Evolutionary conservation across 805 yeast genomes (phyloP), one percentile per base, ranked within the genome.

Genomic region (Monosporozyma solicola): DNA sequence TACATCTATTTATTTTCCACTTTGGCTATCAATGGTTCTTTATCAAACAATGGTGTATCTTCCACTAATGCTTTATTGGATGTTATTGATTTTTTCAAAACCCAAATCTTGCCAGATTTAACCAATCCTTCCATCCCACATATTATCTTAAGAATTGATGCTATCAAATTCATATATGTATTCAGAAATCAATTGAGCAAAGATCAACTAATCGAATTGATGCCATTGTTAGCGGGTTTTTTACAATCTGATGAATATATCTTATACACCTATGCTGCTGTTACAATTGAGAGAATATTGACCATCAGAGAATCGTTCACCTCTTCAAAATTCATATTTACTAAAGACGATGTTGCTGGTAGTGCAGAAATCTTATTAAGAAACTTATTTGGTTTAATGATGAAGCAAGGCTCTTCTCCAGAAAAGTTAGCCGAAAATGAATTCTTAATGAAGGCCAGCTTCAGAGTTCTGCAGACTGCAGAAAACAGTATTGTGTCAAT

Each of bases 351-450:
- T 68, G 74, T 95, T 24, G 76, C 80, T 33, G 79, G 84, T 2
- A 77, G 84, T 51, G 75, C 80, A 1, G 77, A 80, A 56, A 80
- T 80, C 29, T 69, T 92, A 46, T 72, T 92, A 50, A 76, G 76
- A 39, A 83, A 79, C 55, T 72, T 92, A 47, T 85, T 94, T 60
- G 72, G 76, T 39, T 74, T 88, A 48, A 84, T 92, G 48, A 73
- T 84, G 53, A 73, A 74, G 53, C 79, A 79, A 54, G 76, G 79
- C 9, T 67, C 73, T 2, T 72, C 88, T 0, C 97, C 98, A 0
- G 97, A 90, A 66, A 92, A 90, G 64, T 73, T 95, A 50, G 90
- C 97, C 0, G 98, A 94, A 65, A 94, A 94, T 68, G 99, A 94
- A 65, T 94, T 88, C 65, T 74, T 94, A 64, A 87, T 94, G 84